Conservation (phyloP, 805 yeast species). For the Kodamaea hsintzibuensis region DNA sequence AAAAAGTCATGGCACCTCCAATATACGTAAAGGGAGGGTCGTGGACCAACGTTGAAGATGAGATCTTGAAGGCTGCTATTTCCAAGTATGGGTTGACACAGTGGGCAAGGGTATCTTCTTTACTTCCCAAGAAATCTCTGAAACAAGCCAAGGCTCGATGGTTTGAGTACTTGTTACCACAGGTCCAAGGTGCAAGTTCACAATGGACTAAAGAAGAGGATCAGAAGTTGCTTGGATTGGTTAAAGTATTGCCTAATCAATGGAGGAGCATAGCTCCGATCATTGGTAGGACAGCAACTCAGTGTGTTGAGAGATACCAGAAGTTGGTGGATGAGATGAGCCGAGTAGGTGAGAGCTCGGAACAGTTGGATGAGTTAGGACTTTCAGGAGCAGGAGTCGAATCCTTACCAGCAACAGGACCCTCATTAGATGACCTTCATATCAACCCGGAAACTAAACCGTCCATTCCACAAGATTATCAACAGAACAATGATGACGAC, state of each 20-base stretch:
- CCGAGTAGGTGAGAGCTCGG: slow-evolving; percentile 24
- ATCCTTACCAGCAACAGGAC: slow-evolving; percentile 45
- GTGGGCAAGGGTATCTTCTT: slow-evolving; percentile 91
- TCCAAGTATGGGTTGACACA: slow-evolving; percentile 92
- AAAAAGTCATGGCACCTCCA: slow-evolving; percentile 39
- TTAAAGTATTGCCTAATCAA: slow-evolving; percentile 79
- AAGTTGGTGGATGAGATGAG: slow-evolving; percentile 56
- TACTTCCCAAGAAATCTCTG: slow-evolving; percentile 82
- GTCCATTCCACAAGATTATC: slow-evolving; percentile 60
- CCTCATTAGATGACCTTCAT: slow-evolving; percentile 37
- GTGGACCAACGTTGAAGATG: slow-evolving; percentile 87
- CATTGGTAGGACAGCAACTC: slow-evolving; percentile 82
- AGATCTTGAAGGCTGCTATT: slow-evolving; percentile 85
- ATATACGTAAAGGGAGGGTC: slow-evolving; percentile 83
- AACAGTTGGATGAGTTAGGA: slow-evolving; percentile 31
- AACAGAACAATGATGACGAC: slow-evolving; percentile 85
- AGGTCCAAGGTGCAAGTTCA: slow-evolving; percentile 47
- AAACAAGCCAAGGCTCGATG: slow-evolving; percentile 92
- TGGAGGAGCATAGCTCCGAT: slow-evolving; percentile 90
- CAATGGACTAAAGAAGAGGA: slow-evolving; percentile 83
- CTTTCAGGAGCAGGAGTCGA: slow-evolving; percentile 57
- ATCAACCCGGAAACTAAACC: slow-evolving; percentile 74
- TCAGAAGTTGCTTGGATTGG: slow-evolving; percentile 62
- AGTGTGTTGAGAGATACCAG: slow-evolving; percentile 84
- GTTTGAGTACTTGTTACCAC: slow-evolving; percentile 85